These are phyloP conservation scores for Castanea mollissima DNA, from an alignment of 306 rosid genomes.

Conservation along the genomic window DNA sequence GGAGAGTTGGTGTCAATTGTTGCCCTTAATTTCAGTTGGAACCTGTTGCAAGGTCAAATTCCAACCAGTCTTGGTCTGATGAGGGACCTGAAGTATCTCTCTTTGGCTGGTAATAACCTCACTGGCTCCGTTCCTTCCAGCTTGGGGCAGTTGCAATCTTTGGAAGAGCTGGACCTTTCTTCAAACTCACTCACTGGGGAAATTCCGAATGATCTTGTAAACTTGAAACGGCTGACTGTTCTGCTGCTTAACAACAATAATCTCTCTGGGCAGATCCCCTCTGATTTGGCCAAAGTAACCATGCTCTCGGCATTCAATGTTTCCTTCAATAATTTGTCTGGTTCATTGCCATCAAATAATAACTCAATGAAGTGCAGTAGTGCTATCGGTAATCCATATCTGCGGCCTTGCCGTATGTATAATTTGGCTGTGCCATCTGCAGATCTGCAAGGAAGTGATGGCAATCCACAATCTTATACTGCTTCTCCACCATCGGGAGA, in stretches of 20 bases:
- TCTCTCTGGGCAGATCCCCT: slow-evolving; percentile 81
- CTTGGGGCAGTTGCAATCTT: slow-evolving; percentile 60
- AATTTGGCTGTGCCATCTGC: slow-evolving; percentile 45
- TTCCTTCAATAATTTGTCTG: slow-evolving; percentile 91
- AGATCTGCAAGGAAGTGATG: slow-evolving; percentile 45
- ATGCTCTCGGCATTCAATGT: slow-evolving; percentile 71
- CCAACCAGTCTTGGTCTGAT: slow-evolving; percentile 61
- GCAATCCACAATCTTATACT: slow-evolving; percentile 30
- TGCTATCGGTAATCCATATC: slow-evolving; percentile 75
- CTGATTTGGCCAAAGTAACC: slow-evolving; percentile 67
- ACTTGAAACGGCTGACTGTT: slow-evolving; percentile 54
- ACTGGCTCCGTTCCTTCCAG: slow-evolving; percentile 61
- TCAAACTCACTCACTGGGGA: slow-evolving; percentile 68
- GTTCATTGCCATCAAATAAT: slow-evolving; percentile 62
- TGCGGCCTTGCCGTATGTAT: slow-evolving; percentile 52
- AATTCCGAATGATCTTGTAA: slow-evolving; percentile 64
- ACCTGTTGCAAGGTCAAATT: slow-evolving; percentile 56
- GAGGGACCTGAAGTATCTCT: slow-evolving; percentile 55
- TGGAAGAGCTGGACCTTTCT: slow-evolving; percentile 77
- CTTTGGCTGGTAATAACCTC: slow-evolving; percentile 64
- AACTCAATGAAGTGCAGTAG: slow-evolving; percentile 64
- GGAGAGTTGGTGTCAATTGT: slow-evolving; percentile 55
- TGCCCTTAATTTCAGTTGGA: slow-evolving; percentile 67
- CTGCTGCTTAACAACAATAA: slow-evolving; percentile 74
- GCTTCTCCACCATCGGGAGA: slow-evolving; percentile 34